These are phyloP conservation scores for Leishmania guyanensis DNA, from an alignment of 208 protist genomes.

Conservation along the genomic window DNA sequence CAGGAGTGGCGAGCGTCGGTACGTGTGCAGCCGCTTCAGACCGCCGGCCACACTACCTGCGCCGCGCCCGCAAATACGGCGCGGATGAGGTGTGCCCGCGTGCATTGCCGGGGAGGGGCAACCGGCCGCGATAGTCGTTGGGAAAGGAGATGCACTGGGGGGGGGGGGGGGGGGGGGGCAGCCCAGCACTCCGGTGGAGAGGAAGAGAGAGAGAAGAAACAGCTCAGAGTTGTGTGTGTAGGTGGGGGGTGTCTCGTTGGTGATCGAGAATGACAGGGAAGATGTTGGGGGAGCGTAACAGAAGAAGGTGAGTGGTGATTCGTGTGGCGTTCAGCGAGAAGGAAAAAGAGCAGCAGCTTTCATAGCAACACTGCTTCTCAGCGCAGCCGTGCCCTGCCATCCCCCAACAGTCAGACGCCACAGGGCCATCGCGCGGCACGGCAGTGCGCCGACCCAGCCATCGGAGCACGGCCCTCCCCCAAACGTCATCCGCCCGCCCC, in stretches of 20 bases:
- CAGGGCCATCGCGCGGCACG: not conserved
- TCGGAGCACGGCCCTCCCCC: not conserved
- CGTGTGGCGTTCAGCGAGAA: no score
- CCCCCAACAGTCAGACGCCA: no score
- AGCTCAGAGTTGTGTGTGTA: no score
- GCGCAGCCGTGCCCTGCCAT: not conserved
- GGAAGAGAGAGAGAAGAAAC: not conserved
- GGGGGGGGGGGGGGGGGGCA: not conserved
- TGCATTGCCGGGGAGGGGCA: not conserved
- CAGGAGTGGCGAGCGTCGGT: not conserved
- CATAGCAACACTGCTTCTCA: not conserved
- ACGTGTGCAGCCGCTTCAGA: not conserved
- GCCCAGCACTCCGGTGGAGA: not conserved
- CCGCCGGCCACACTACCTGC: not conserved
- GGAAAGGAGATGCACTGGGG: not conserved
- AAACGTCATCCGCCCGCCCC: no score
- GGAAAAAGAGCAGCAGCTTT: no score
- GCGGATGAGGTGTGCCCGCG: not conserved
- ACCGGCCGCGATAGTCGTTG: not conserved
- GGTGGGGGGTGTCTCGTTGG: no score
- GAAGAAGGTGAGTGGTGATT: no score
- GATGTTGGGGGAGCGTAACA: no score
- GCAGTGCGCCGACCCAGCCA: not conserved
- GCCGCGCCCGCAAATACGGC: not conserved
- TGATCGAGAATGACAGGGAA: no score